A percentile compares a stretch with the other conserved stretches of the same genome.
Conservation (phyloP, 179 eudicot species). For the Carnegiea gigantea region DNA sequence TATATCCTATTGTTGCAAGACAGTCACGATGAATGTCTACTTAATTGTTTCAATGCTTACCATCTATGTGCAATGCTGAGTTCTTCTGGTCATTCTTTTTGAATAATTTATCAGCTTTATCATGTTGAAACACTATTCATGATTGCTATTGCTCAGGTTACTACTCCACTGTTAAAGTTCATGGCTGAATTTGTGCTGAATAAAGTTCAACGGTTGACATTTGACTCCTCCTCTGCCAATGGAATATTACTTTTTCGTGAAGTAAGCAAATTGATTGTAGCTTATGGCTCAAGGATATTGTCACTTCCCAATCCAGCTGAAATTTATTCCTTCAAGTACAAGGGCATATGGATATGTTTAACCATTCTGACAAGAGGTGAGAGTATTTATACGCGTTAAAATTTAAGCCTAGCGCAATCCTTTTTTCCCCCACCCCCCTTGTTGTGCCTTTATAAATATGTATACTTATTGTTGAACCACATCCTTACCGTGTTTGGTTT, state of each 20-base stretch:
- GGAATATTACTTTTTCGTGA: constrained; percentile 97
- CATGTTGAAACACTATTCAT: neutral
- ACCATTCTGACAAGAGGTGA: constrained; percentile 83
- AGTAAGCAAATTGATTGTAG: constrained; percentile 89
- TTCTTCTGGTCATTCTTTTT: neutral
- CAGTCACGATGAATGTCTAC: neutral
- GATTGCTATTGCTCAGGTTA: constrained; percentile 56
- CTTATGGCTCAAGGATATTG: constrained; percentile 83
- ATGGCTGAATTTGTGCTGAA: constrained; percentile 95
- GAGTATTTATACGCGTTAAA: neutral
- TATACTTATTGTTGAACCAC: neutral
- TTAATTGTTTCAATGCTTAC: neutral
- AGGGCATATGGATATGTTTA: constrained; percentile 91
- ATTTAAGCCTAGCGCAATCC: neutral
- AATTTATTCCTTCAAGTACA: constrained; percentile 85
- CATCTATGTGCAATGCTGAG: neutral
- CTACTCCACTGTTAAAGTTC: constrained; percentile 88
- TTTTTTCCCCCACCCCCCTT: neutral
- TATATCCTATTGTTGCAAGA: neutral
- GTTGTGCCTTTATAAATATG: neutral
- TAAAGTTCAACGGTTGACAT: constrained; percentile 92
- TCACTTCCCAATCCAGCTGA: constrained; percentile 66
- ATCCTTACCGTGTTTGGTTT: neutral
- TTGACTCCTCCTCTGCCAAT: constrained; percentile 92
- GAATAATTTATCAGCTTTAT: neutral